These are phyloP conservation scores for Helichrysum umbraculigerum DNA, from an alignment of 129 eudicot genomes.

Conservation along the genomic window DNA sequence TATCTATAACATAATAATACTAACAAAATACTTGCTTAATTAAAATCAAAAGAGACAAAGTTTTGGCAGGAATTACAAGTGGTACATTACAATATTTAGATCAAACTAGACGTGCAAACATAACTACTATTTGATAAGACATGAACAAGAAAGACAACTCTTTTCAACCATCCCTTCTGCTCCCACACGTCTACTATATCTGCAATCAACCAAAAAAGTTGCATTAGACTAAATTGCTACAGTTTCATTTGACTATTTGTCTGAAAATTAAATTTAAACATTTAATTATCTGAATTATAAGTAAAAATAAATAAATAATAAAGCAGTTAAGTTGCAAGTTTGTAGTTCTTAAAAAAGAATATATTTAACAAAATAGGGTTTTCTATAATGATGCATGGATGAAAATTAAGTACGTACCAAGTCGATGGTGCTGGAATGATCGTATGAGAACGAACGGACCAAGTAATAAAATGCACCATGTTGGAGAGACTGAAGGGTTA, in stretches of 20 bases:
- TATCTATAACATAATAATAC: slow-evolving; percentile 16
- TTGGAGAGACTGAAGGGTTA: slow-evolving; percentile 75
- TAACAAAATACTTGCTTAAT: slow-evolving; percentile 4
- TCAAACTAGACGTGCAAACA: slow-evolving; percentile 11
- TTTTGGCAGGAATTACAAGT: slow-evolving; percentile 10
- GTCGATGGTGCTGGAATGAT: slow-evolving; percentile 41
- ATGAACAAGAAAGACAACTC: slow-evolving; percentile 10
- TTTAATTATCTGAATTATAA: no score
- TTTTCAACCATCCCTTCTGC: slow-evolving; percentile 24
- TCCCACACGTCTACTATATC: slow-evolving; percentile 41
- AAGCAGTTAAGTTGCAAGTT: no score
- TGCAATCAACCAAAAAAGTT: slow-evolving; percentile 33
- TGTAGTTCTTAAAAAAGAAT: neutral
- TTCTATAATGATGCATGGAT: neutral
- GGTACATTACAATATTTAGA: slow-evolving; percentile 24
- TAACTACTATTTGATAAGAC: slow-evolving; percentile 15
- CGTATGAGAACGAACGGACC: slow-evolving; percentile 41
- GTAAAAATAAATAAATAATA: neutral
- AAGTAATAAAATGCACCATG: slow-evolving; percentile 74
- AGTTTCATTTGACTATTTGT: neutral
- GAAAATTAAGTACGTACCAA: slow-evolving; percentile 37
- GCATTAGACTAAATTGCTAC: neutral
- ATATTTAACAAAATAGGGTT: neutral
- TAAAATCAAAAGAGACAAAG: slow-evolving; percentile 18
- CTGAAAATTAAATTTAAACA: neutral